Conservation (phyloP, 1,139 yeast species). For the Yamadazyma sp. region DNA sequence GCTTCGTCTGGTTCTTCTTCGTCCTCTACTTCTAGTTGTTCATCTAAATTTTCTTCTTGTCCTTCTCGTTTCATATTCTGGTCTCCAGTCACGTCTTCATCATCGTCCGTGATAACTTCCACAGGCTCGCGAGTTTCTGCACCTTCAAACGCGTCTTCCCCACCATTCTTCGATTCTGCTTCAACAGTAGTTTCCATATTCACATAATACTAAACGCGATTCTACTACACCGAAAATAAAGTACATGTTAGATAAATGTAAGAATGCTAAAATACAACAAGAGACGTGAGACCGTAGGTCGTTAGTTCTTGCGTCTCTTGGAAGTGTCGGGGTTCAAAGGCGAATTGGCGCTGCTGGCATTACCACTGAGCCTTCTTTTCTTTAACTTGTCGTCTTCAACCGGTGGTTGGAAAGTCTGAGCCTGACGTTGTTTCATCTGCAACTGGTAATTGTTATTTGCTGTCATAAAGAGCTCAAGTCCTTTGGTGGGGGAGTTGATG, state of each 20-base stretch:
- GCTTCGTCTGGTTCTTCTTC: not conserved
- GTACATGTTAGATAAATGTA: too few relatives aligned
- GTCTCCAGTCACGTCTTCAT: too few relatives aligned
- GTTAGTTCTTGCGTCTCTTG: slow-evolving; percentile 12
- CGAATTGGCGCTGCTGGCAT: slow-evolving; percentile 13
- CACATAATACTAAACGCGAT: too few relatives aligned
- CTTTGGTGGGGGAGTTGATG: slow-evolving; percentile 54
- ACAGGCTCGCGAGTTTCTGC: too few relatives aligned
- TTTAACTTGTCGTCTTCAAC: slow-evolving; percentile 22
- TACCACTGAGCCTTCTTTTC: slow-evolving; percentile 20
- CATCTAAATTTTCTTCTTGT: not conserved
- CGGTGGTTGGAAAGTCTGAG: slow-evolving; percentile 14
- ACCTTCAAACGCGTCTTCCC: too few relatives aligned
- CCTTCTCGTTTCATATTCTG: not conserved
- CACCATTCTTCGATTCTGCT: too few relatives aligned
- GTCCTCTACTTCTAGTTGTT: not conserved
- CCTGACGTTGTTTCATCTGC: slow-evolving; percentile 13
- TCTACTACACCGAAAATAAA: too few relatives aligned
- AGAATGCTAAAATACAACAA: slow-evolving; percentile 1
- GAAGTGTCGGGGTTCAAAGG: slow-evolving; percentile 12
- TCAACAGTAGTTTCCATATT: too few relatives aligned
- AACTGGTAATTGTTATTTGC: slow-evolving; percentile 27
- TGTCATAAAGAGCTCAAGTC: slow-evolving; percentile 52
- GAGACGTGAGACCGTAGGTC: not conserved
- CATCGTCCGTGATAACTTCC: too few relatives aligned